Evolutionary conservation across 306 rosid species (phyloP), one percentile per base, ranked within the genome.

Genomic region (Ochetophila trinervis): DNA sequence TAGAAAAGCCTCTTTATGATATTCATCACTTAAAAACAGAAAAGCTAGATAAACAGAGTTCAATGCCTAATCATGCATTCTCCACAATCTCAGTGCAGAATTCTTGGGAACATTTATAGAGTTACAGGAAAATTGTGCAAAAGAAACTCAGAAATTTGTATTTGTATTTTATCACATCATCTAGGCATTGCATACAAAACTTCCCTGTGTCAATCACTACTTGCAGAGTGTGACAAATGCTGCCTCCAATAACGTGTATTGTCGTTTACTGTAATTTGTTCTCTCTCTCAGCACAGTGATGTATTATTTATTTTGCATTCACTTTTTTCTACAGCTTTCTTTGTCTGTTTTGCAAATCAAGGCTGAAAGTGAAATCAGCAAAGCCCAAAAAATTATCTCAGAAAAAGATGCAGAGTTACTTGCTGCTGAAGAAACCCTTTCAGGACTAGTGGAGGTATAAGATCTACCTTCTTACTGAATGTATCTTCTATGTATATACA

Each of bases 371-470:
- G 94, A 82, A 80, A 86, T 89, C 84, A 71, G 70, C 81, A 85
- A 83, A 68, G 91, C 89, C 44, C 87, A 74, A 78, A 84, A 83
- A 57, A 88, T 87, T 51, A 62, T 86, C 70, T 83, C 74, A 3
- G 90, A 89, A 74, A 93, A 84, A 81, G 94, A 87, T 65, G 76
- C 82, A 21, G 98, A 89, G 79, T 81, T 89, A 62, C 73, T 66
- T 9, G 76, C 66, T 66, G 93, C 91, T 72, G 98, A 89, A 73
- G 97, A 86, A 74, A 84, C 88, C 70, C 94, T 93, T 72, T 78
- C 90, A 53, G 98, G 84, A 66, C 84, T 93, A 34, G 84, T 84
- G 74, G 98, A 89, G 98, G 96, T 93, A 79, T 61, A 8, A 16
- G 72, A 55, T 74, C 63, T 74, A 57, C 74, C 18, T 66, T 60